Evolutionary conservation across 2,329 filamentous ascomycete genomes (phyloP).

Genomic region (Sporothrix dimorphospora): DNA sequence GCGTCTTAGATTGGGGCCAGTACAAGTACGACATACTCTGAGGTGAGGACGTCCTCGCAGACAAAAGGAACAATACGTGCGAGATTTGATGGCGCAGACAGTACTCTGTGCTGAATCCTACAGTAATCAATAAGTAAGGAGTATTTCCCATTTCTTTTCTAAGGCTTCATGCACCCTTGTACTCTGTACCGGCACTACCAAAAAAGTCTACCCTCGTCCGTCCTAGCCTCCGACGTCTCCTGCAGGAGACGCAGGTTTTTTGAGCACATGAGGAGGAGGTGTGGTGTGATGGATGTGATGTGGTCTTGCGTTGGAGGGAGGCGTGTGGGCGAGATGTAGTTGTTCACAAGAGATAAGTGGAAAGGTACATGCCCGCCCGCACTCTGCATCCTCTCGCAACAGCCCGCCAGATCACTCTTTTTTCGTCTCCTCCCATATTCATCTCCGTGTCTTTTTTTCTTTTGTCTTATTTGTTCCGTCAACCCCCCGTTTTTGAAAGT

Average conservation of each 20-base stretch:
- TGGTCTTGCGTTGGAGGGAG: background rate
- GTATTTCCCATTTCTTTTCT: background rate
- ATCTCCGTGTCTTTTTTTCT: background rate
- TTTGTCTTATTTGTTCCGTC: background rate
- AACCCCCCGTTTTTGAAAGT: background rate
- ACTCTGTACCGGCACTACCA: constrained; percentile 13
- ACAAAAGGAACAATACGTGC: background rate
- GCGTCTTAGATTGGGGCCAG: background rate
- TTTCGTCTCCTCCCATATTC: background rate
- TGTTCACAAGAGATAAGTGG: too few species aligned
- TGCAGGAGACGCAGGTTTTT: constrained; percentile 16
- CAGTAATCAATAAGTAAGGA: too few species aligned
- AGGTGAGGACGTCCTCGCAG: too few species aligned
- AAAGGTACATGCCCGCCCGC: background rate
- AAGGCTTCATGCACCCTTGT: background rate
- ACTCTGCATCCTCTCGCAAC: too few species aligned
- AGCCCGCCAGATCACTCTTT: background rate
- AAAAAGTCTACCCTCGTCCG: background rate
- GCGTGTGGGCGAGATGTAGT: background rate
- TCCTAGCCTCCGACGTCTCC: background rate
- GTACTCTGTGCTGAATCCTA: background rate
- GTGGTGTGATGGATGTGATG: background rate
- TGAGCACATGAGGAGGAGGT: constrained; percentile 10
- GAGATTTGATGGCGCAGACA: background rate
- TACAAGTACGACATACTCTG: too few species aligned